Evolutionary conservation across 495 filamentous ascomycete genomes (phyloP).

Genomic region (Penicillium tannophilum): DNA sequence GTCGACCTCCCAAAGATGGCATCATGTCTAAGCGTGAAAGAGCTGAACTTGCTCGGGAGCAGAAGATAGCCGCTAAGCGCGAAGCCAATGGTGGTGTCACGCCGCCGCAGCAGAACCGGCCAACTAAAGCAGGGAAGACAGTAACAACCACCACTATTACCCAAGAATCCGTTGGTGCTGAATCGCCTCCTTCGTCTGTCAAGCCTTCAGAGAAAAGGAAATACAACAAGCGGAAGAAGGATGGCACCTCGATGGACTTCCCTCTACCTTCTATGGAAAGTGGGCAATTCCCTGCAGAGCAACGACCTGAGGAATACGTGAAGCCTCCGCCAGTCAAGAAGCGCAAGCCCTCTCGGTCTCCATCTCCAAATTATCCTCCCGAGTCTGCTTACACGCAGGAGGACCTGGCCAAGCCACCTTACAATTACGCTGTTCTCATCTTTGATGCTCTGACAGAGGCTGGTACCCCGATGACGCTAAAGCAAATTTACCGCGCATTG

Average conservation of each 20-base stretch:
- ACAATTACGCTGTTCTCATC: constrained; percentile 88
- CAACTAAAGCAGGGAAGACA: constrained; percentile 61
- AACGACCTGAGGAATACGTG: constrained; percentile 44
- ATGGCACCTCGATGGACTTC: constrained; percentile 45
- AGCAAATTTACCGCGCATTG: constrained; percentile 91
- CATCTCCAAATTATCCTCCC: constrained; percentile 71
- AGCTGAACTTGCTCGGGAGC: constrained; percentile 65
- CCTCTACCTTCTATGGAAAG: constrained; percentile 49
- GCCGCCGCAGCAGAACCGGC: constrained; percentile 23
- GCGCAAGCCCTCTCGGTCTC: constrained; percentile 61
- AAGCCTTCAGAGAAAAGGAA: constrained; percentile 70
- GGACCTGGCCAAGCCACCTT: constrained; percentile 78
- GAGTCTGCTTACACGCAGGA: constrained; percentile 79
- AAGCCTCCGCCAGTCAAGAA: constrained; percentile 54
- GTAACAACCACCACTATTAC: constrained; percentile 14
- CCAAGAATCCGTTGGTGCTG: constrained; percentile 44
- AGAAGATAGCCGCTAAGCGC: constrained; percentile 51
- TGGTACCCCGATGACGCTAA: constrained; percentile 72
- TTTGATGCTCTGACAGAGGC: constrained; percentile 84
- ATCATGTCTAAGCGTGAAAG: constrained; percentile 88
- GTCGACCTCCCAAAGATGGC: constrained; percentile 87
- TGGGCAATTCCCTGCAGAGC: constrained; percentile 46
- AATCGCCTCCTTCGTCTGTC: constrained; percentile 46
- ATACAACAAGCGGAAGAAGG: constrained; percentile 74
- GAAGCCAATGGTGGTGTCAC: constrained; percentile 49